phyloP scores from a whole-genome alignment of 2,329 filamentous ascomycete genomes.

The Fusarium abutilonis region DNA sequence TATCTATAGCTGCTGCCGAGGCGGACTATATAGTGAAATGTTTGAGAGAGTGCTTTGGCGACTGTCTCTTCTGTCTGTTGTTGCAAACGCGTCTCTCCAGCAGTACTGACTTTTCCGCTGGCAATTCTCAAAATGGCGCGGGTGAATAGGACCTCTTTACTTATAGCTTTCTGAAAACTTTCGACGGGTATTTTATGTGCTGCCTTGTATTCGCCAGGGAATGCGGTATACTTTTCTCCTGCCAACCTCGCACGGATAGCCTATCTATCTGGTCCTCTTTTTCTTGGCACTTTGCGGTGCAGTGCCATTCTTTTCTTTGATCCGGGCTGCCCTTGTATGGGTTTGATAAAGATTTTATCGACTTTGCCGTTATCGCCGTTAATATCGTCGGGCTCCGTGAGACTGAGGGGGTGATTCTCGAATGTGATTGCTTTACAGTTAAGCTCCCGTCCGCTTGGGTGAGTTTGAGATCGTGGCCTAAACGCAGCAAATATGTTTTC shows the following conservation, averaged over 20 bases:
- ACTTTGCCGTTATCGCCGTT: neutral
- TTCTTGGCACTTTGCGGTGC: conserved; percentile 11
- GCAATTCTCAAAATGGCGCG: conserved; percentile 16
- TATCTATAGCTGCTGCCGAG: conserved; percentile 41
- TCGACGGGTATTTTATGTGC: conserved; percentile 15
- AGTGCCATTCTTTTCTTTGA: conserved; percentile 21
- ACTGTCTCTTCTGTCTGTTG: conserved; percentile 15
- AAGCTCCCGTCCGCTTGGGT: neutral
- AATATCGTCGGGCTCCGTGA: neutral
- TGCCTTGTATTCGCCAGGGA: conserved; percentile 22
- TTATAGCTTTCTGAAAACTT: conserved; percentile 2
- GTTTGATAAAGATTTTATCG: neutral
- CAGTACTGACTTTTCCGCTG: conserved; percentile 10
- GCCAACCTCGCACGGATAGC: conserved; percentile 13
- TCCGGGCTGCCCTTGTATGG: neutral
- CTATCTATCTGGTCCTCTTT: conserved; percentile 11
- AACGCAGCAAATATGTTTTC: conserved; percentile 9
- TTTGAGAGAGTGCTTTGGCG: conserved; percentile 37
- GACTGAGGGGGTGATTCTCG: neutral
- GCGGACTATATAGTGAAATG: conserved; percentile 38
- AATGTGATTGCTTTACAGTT: neutral
- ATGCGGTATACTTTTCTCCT: conserved; percentile 15
- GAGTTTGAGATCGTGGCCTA: no score
- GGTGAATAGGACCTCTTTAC: conserved; percentile 27
- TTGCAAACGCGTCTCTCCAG: neutral